These are phyloP conservation scores for Kodamaea restingae DNA, from an alignment of 805 yeast species.

Conservation along the genomic window DNA sequence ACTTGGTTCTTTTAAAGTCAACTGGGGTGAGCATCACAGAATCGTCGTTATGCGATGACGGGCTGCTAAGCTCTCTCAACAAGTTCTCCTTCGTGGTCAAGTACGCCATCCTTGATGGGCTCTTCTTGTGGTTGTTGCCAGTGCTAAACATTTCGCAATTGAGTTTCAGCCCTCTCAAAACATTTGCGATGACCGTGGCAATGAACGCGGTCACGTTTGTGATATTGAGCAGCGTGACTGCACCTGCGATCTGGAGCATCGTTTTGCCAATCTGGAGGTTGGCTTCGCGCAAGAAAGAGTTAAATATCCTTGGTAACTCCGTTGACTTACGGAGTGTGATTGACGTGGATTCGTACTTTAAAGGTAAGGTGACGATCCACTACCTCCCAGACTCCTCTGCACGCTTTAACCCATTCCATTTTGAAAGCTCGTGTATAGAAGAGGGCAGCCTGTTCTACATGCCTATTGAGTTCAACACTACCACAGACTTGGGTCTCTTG, in stretches of 20 bases:
- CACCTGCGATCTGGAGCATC: constrained; percentile 40
- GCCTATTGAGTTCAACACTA: constrained; percentile 79
- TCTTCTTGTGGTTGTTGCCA: constrained; percentile 68
- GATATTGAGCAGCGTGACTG: constrained; percentile 47
- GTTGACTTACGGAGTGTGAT: constrained; percentile 33
- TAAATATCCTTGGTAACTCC: constrained; percentile 50
- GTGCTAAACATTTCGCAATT: constrained; percentile 72
- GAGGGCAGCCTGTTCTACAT: constrained; percentile 33
- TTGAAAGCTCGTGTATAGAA: constrained; percentile 57
- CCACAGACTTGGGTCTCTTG: constrained; percentile 63
- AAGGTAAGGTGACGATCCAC: constrained; percentile 81
- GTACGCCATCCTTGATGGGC: constrained; percentile 69
- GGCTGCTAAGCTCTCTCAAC: constrained; percentile 40
- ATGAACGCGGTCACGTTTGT: constrained; percentile 51
- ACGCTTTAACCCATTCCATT: constrained; percentile 68
- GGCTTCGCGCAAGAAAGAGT: constrained; percentile 39
- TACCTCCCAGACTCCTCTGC: constrained; percentile 91
- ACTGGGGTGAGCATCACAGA: constrained; percentile 15
- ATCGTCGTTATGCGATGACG: constrained; percentile 17
- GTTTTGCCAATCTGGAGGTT: constrained; percentile 43
- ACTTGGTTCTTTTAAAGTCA: constrained; percentile 55
- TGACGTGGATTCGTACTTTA: constrained; percentile 62
- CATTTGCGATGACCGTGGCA: constrained; percentile 44
- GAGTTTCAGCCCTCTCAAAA: constrained; percentile 55
- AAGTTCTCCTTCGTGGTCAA: constrained; percentile 60